Evolutionary conservation across 768 basidiomycete species (phyloP).

Genomic region (Coprinopsis sp.): DNA sequence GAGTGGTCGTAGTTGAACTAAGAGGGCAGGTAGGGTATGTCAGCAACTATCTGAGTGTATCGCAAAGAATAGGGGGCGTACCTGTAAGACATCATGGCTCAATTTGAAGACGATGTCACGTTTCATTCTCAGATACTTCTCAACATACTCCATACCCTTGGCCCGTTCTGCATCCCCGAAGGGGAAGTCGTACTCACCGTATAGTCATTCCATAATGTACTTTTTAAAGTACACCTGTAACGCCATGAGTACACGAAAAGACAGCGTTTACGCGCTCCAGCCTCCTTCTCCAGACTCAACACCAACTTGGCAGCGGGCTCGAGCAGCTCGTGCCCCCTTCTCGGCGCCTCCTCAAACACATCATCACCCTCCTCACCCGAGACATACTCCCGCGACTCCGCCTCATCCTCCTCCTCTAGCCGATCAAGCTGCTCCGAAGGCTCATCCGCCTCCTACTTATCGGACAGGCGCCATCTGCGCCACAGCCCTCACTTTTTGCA

Average conservation of each 20-base stretch:
- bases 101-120: slow-evolving; percentile 95
- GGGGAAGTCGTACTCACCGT: slow-evolving; percentile 78
- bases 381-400: slow-evolving; percentile 28
- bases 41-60: slow-evolving; percentile 1
- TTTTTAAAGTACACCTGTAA: slow-evolving; percentile 92
- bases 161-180: too few relatives aligned
- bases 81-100: slow-evolving; percentile 92
- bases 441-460: too few relatives aligned
- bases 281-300: neutral
- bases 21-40: slow-evolving; percentile 2
- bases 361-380: slow-evolving; percentile 30
- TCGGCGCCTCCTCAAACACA: slow-evolving; percentile 3
- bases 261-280: slow-evolving; percentile 25
- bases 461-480: slow-evolving; percentile 81
- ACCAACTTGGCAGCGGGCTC: slow-evolving; percentile 14
- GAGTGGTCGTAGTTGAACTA: slow-evolving; percentile 99
- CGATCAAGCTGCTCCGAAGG: too few relatives aligned
- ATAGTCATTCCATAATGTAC: slow-evolving; percentile 92
- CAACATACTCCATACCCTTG: slow-evolving; percentile 93
- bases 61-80: slow-evolving; percentile 30
- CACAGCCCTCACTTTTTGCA: slow-evolving; percentile 89
- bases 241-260: too few relatives aligned
- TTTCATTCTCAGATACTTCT: slow-evolving; percentile 94
- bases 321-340: slow-evolving; percentile 30
- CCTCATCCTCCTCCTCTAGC: slow-evolving; percentile 24